These are phyloP conservation scores for Hymenotorrendiella dingleyae DNA, from an alignment of 2,329 filamentous ascomycete species.

Conservation along the genomic window DNA sequence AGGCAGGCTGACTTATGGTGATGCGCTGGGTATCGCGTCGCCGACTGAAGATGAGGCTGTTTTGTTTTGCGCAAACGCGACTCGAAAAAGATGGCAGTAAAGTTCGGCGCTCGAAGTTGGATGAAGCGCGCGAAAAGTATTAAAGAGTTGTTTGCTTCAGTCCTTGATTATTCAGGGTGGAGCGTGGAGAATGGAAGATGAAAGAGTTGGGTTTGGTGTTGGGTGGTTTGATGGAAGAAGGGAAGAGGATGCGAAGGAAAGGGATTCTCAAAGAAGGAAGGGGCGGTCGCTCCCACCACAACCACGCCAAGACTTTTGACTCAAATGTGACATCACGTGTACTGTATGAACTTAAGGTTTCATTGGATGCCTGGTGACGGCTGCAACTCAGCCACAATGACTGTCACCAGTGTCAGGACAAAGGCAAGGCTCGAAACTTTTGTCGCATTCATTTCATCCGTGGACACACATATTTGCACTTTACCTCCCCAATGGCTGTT, in stretches of 20 bases:
- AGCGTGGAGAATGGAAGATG: slow-evolving; percentile 18
- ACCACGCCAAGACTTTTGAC: no score
- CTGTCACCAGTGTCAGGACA: no score
- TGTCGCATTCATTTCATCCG: no score
- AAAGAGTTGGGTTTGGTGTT: not conserved
- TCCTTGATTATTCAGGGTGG: slow-evolving; percentile 7
- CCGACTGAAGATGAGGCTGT: slow-evolving; percentile 21
- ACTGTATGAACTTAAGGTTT: no score
- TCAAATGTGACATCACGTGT: no score
- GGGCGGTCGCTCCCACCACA: no score
- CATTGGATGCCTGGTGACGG: no score
- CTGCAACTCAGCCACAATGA: no score
- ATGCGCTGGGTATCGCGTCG: slow-evolving; percentile 19
- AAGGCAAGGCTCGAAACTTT: no score
- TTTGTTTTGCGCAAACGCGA: slow-evolving; percentile 23
- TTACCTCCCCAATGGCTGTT: no score
- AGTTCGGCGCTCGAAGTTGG: slow-evolving; percentile 24
- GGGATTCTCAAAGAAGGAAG: slow-evolving; percentile 2
- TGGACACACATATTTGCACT: no score
- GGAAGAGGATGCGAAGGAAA: not conserved
- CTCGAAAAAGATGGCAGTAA: slow-evolving; percentile 20
- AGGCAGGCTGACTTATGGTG: slow-evolving; percentile 26
- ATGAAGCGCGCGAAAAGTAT: slow-evolving; percentile 19
- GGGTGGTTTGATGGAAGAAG: slow-evolving; percentile 8
- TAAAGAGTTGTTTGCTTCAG: slow-evolving; percentile 3